Evolutionary conservation across 371 early-diverging fungal species (phyloP).

Genomic region (Mortierella sp.): DNA sequence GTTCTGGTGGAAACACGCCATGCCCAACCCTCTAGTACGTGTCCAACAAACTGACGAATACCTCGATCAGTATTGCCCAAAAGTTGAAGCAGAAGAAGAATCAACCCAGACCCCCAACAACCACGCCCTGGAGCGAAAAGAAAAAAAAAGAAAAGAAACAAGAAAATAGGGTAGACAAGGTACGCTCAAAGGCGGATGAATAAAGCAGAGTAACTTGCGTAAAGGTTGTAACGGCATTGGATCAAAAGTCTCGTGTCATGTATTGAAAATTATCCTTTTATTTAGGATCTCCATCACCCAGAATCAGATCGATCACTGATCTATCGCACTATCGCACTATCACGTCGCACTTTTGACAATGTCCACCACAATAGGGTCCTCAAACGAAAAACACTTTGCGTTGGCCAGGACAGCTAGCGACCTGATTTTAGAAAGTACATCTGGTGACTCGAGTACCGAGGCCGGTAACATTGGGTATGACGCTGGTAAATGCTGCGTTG

Average conservation of each 20-base stretch:
- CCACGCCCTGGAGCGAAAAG: not conserved
- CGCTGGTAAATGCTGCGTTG: slow-evolving; percentile 41
- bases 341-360: not conserved
- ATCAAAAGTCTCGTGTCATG: too few relatives aligned
- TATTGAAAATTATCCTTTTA: too few relatives aligned
- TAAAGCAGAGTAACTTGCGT: too few relatives aligned
- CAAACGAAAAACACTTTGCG: slow-evolving; percentile 42
- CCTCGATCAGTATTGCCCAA: slow-evolving; percentile 20
- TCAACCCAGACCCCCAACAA: not conserved
- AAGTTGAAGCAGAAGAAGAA: not conserved
- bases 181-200: not conserved
- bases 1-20: slow-evolving; percentile 34
- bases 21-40: slow-evolving; percentile 40
- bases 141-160: too few relatives aligned
- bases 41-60: slow-evolving; percentile 25
- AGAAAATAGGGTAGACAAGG: not conserved
- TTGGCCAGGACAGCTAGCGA: slow-evolving; percentile 47
- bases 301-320: not conserved
- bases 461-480: slow-evolving; percentile 55
- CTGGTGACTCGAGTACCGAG: slow-evolving; percentile 51
- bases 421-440: slow-evolving; percentile 51
- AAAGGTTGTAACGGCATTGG: too few relatives aligned
- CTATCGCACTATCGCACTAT: too few relatives aligned
- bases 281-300: too few relatives aligned
- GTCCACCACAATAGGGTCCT: slow-evolving; percentile 22